Evolutionary conservation across 1,284 basidiomycete genomes (phyloP).

Genomic region (Fomitopsis schrenkii): DNA sequence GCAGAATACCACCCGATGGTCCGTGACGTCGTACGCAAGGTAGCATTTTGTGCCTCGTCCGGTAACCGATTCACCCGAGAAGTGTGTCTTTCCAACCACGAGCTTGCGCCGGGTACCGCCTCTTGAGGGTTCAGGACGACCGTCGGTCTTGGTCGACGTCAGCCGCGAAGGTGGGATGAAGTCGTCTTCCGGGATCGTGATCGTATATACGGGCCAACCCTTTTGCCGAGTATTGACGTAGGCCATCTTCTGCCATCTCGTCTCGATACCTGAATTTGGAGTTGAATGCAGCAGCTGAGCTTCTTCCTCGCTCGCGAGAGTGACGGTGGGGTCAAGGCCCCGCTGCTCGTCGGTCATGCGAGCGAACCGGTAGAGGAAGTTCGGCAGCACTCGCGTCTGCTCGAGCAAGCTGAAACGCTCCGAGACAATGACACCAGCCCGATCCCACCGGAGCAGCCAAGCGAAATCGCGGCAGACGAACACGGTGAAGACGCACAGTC

Average conservation of each 20-base stretch:
- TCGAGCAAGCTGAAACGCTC: neutral
- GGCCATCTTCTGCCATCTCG: neutral
- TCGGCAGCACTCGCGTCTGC: neutral
- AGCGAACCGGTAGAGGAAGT: slow-evolving; percentile 10
- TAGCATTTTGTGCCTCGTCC: slow-evolving; percentile 7
- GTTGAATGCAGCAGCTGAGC: neutral
- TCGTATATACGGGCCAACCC: neutral
- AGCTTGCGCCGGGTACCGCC: neutral
- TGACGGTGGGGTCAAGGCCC: slow-evolving; percentile 7
- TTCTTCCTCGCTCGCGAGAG: neutral
- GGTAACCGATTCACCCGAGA: neutral
- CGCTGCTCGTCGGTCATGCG: slow-evolving; percentile 1
- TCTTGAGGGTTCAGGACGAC: neutral
- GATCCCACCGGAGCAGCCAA: slow-evolving; percentile 7
- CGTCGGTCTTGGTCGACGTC: neutral
- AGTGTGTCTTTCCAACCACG: slow-evolving; percentile 1
- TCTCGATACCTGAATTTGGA: neutral
- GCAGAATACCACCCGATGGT: neutral
- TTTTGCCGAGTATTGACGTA: neutral
- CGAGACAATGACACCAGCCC: slow-evolving; percentile 5
- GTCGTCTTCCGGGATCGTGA: neutral
- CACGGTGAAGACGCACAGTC: slow-evolving; percentile 3
- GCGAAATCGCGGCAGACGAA: neutral
- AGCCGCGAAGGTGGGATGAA: neutral
- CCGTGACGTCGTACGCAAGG: slow-evolving; percentile 4